Base-by-base conservation (phyloP, 2,329 filamentous ascomycete species). In the Fusarium albidum region DNA sequence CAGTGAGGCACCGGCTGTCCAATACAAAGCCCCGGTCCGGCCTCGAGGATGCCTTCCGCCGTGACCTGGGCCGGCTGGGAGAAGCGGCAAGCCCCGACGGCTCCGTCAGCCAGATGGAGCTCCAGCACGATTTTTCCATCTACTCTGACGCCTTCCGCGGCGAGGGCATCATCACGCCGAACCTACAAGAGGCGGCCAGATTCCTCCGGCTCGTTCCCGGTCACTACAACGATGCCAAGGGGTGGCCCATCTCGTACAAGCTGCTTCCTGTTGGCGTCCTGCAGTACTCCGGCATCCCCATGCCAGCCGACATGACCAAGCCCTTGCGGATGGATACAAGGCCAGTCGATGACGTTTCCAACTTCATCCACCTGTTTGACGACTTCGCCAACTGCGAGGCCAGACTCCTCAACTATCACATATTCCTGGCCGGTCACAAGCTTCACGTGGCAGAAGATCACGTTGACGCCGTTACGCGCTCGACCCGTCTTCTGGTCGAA, bases 331-430 rank as follows among this genome's bases (percentile, higher is more conserved):
- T n/a, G n/a, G n/a, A n/a, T n/a, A n/a, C n/a, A n/a, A n/a, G n/a
- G n/a, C 6, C 9, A 4, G 4, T 35, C 9, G 14, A 39, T 3
- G 25, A 55, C 21, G 15, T 61, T 2, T 7, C 10, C 1, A 9
- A 21, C 4, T 40, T 64, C 1, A 42, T 63, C 5, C 1, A 10
- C 12, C 31, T 59, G 1, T 58, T 65, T 14, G 62, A 63, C 17
- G 31, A 41, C 0, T 52, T 43, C 4, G 32, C 25, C 17, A 2
- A 13, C 9, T 15, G 31, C 15, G 17, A 10, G 8, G 26, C 15
- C 3, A 18, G 12, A 4, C 37, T 65, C 2, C 44, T 40, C 0
- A 37, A 14, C 1, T 65, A 65, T 6, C 27, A 42, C 10, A 12
- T 31, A 7, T 54, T 31, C 3, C 12, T 63, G 6, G 25, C 18